These are phyloP conservation scores for Neocatenulostroma microsporum DNA, from an alignment of 2,329 filamentous ascomycete species.

Conservation along the genomic window DNA sequence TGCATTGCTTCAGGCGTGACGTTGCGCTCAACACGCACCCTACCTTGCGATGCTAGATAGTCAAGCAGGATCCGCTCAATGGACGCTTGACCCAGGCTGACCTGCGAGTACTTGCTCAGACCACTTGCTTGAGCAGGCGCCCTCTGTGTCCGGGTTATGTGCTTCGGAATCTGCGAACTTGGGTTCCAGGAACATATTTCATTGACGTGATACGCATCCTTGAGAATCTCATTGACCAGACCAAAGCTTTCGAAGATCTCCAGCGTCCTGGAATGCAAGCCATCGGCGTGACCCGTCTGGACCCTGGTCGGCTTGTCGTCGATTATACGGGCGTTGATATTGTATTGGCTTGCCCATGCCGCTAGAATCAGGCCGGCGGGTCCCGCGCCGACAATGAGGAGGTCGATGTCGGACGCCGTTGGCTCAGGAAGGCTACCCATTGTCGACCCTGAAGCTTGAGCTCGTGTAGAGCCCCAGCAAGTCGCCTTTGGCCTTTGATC, in stretches of 20 bases:
- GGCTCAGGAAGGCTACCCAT: too few relatives aligned
- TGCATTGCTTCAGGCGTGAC: slow-evolving; percentile 5
- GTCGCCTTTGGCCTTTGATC: too few relatives aligned
- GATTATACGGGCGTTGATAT: slow-evolving; percentile 39
- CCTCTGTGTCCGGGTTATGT: slow-evolving; percentile 46
- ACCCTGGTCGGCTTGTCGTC: slow-evolving; percentile 40
- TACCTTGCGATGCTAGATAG: slow-evolving; percentile 40
- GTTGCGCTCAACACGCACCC: slow-evolving; percentile 53
- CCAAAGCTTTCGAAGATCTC: slow-evolving; percentile 49
- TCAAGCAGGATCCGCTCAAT: slow-evolving; percentile 47
- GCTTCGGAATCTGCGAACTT: slow-evolving; percentile 41
- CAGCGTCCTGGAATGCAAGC: slow-evolving; percentile 42
- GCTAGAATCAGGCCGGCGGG: slow-evolving; percentile 34
- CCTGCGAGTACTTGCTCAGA: slow-evolving; percentile 45
- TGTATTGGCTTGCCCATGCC: slow-evolving; percentile 42
- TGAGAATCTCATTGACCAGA: slow-evolving; percentile 33
- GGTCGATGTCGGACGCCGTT: too few relatives aligned
- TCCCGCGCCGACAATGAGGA: slow-evolving; percentile 13
- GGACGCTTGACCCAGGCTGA: slow-evolving; percentile 60
- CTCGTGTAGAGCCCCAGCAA: too few relatives aligned
- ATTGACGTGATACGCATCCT: background rate
- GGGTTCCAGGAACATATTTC: background rate
- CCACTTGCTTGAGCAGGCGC: slow-evolving; percentile 34
- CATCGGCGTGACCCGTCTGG: slow-evolving; percentile 41
- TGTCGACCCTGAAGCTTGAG: too few relatives aligned